phyloP scores from a whole-genome alignment of 306 rosid genomes.

The peach (Prunus persica) region DNA sequence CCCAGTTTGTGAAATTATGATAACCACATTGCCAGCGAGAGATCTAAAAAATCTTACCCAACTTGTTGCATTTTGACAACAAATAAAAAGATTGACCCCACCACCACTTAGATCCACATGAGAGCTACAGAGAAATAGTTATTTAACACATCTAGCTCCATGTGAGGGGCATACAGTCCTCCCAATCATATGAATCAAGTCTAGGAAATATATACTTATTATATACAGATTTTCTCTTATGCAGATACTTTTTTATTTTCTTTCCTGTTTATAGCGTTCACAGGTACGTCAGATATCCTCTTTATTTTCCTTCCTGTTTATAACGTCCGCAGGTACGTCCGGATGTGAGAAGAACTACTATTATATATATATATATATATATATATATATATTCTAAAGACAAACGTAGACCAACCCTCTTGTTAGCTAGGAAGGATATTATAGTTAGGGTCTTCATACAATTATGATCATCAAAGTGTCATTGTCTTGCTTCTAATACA shows the following conservation, averaged over 20 bases:
- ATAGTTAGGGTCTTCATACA: neutral
- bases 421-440: neutral
- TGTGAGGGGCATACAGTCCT: conserved; percentile 27
- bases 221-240: too few species aligned
- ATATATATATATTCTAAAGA: neutral
- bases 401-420: conserved; percentile 7
- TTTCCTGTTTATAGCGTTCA: too few species aligned
- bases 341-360: too few species aligned
- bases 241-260: too few species aligned
- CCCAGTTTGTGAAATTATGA: neutral
- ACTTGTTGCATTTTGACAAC: conserved; percentile 25
- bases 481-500: conserved; percentile 4
- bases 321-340: too few species aligned
- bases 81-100: conserved; percentile 17
- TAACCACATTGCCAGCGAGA: neutral
- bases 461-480: neutral
- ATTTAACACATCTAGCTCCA: conserved; percentile 14
- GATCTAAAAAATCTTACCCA: conserved; percentile 26
- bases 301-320: too few species aligned
- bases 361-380: too few species aligned
- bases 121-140: neutral
- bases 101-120: conserved; percentile 24
- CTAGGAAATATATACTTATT: too few species aligned
- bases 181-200: conserved; percentile 19
- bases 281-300: fast-evolving